Base-by-base conservation (phyloP, 495 filamentous ascomycete species). In the Penicillium bialowiezense region DNA sequence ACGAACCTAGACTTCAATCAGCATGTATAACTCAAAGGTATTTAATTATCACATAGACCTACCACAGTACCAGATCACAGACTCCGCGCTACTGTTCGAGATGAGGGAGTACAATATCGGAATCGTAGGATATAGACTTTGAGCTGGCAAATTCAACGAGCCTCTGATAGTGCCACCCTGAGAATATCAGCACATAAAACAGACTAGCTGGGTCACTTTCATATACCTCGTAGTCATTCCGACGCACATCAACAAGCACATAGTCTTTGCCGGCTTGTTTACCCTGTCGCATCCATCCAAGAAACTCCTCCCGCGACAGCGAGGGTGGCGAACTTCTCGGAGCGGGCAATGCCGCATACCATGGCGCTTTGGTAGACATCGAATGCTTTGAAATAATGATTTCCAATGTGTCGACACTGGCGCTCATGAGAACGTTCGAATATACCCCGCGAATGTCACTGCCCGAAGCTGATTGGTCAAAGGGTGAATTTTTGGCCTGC, bases 31-130 rank as follows among this genome's bases (percentile, higher is more conserved):
- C 7, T 9, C 12, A n/a, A n/a, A n/a, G n/a, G n/a, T n/a, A n/a
- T n/a, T n/a, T n/a, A n/a, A n/a, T n/a, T n/a, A n/a, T n/a, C n/a
- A n/a, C n/a, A 39, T 4, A 26, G 32, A 71, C 74, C 43, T 56
- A 88, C 86, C 78, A 53, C 87, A 89, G 54, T 83, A 89, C 69
- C 81, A 90, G 34, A 89, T 76, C 7, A 86, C 76, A 41, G 66
- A 67, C 18, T 64, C 59, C 2, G 83, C 55, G 0, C 70, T 71
- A 1, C 79, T 78, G 5, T 60, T 66, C 15, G 66, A 68, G 39
- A 86, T 70, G 13, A 87, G 42, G 5, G 56, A 57, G 55, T 87
- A 85, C 9, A 89, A 41, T 0, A 76, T 64, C 1, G 83, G 76
- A 0, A 88, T 63, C 3, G 76, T 78, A 0, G 74, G 74, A 44